These are phyloP conservation scores for Backusella psychrophila DNA, from an alignment of 192 early-diverging fungal species.

Conservation along the genomic window DNA sequence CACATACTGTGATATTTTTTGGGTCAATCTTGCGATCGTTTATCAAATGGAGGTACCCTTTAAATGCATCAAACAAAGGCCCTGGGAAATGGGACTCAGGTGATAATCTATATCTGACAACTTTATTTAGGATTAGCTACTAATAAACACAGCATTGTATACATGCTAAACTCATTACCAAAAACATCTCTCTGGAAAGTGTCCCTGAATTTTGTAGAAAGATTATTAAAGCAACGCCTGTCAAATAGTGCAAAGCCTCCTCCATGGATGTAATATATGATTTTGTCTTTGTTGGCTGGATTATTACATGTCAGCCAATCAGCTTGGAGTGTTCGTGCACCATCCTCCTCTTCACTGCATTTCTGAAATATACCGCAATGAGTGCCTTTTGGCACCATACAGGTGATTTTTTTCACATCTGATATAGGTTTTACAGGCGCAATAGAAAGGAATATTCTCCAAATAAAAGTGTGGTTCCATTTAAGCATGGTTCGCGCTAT, in stretches of 20 bases:
- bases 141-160: neutral
- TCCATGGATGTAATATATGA: constrained; percentile 14
- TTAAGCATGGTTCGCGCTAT: neutral
- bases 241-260: constrained; percentile 4
- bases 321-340: constrained; percentile 3
- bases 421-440: neutral
- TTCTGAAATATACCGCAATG: constrained; percentile 2
- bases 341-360: neutral
- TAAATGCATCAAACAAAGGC: neutral
- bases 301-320: constrained; percentile 1
- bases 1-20: constrained; percentile 57
- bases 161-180: constrained; percentile 1
- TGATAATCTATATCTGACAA: neutral
- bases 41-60: constrained; percentile 33
- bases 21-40: constrained; percentile 49
- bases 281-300: neutral
- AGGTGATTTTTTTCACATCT: neutral
- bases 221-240: neutral
- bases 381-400: neutral
- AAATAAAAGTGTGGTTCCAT: neutral
- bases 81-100: constrained; percentile 5
- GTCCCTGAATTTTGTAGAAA: neutral
- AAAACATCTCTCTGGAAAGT: constrained; percentile 2
- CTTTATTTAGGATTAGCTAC: neutral
- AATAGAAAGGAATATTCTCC: neutral